Base-by-base conservation (phyloP, 768 basidiomycete genomes). In the Antrodiella citrinella region DNA sequence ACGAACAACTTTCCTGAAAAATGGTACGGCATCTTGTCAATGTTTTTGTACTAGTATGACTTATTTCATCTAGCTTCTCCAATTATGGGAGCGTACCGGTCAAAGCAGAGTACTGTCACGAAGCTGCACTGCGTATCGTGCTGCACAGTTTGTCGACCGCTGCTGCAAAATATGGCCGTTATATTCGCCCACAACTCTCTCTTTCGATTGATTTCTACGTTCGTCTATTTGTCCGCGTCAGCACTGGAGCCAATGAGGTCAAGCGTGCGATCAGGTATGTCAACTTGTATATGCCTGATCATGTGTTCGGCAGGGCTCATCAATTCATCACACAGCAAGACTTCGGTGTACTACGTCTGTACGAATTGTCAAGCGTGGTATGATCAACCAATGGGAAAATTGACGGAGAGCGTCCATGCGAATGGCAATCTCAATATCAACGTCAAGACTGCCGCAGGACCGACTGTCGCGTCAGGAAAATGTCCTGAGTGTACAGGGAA, bases 181-280 rank as follows among this genome's bases (percentile, higher is more conserved):
- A 84, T 61, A 91, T 99, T 53, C 78, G 86, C 56, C 96, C 96
- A 9, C 69, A 96, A 4, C 67, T 96, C 3, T 93, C 87, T 0
- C 72, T 99, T 25, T 95, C 91, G 13, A 95, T 99, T 61, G 96
- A 99, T 60, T 99, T 98, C 65, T 99, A 99, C 64, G 84, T 96
- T 21, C 85, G 96, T 3, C 61, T 98, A 18, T 99, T 97, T 60
- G 80, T 97, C 13, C 81, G 86, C 9, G 71, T 99, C 3, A 72
- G 78, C 47, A 75, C 84, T 0, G 73, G 82, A 2, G 84, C 92
- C 0, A 65, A 84, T 22, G 83, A 93, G 64, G 93, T 94, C 40
- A 99, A 99, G 67, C 82, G 81, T 53, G 68, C 79, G 3, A 72
- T 85, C 20, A 80, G 81, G 94, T 94, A 61, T 55, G 81, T 73